Conservation (phyloP, 345 rosid genomes). For the Brassica rapa region DNA sequence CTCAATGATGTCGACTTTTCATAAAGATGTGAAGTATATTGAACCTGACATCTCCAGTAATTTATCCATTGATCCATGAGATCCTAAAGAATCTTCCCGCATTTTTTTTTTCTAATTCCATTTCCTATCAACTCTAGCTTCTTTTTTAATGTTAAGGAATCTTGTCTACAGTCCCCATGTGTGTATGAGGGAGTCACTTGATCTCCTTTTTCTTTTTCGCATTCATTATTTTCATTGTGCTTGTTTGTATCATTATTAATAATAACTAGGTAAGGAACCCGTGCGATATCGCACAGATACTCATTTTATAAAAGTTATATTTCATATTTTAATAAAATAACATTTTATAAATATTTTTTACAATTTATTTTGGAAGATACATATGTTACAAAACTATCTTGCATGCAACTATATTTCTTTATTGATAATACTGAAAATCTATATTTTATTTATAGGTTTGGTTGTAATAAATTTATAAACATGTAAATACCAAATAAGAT, state of each 20-base stretch:
- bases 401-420: too few relatives aligned
- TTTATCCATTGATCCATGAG: conserved; percentile 27
- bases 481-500: too few relatives aligned
- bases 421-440: too few relatives aligned
- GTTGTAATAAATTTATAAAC: too few relatives aligned
- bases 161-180: conserved; percentile 1
- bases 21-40: conserved; percentile 8
- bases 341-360: too few relatives aligned
- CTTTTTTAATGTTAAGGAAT: conserved; percentile 14
- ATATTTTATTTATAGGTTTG: too few relatives aligned
- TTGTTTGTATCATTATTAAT: background rate
- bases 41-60: conserved; percentile 26
- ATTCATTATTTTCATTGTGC: background rate
- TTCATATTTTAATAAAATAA: too few relatives aligned
- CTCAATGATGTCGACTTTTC: conserved; percentile 22
- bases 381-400: too few relatives aligned
- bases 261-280: too few relatives aligned
- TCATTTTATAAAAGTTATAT: too few relatives aligned
- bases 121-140: conserved; percentile 2
- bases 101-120: background rate
- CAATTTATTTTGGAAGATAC: too few relatives aligned
- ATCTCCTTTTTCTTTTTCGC: background rate
- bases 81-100: conserved; percentile 36
- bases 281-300: too few relatives aligned
- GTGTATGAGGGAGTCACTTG: conserved; percentile 1